Evolutionary conservation across 345 rosid species (phyloP).

Genomic region (Eucalyptus sp.): DNA sequence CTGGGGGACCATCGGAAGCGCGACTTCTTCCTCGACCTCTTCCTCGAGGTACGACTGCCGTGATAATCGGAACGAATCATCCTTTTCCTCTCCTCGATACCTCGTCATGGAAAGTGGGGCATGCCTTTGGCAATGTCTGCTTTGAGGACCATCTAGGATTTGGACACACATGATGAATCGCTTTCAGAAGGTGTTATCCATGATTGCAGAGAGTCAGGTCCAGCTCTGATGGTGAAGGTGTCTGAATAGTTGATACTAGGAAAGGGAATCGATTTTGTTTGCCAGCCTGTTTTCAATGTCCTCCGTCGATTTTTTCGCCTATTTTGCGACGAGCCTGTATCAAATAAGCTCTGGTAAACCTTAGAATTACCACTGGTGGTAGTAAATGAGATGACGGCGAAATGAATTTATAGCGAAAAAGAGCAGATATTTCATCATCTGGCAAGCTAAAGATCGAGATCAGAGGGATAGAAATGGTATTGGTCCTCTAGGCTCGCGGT

Average conservation of each 20-base stretch:
- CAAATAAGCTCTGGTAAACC: not conserved
- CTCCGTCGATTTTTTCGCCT: not conserved
- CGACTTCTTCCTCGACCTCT: slow-evolving; percentile 38
- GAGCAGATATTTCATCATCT: not conserved
- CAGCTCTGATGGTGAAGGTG: not conserved
- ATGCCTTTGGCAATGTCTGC: not conserved
- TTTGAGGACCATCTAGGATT: not conserved
- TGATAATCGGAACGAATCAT: not conserved
- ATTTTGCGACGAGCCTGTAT: not conserved
- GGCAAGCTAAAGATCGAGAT: not conserved
- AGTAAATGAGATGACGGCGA: not conserved
- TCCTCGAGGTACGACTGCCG: slow-evolving; percentile 34
- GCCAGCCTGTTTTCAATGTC: not conserved
- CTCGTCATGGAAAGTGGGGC: not conserved
- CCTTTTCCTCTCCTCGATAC: not conserved
- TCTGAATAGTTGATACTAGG: not conserved
- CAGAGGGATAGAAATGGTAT: not conserved
- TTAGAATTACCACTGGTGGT: not conserved
- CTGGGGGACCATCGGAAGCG: slow-evolving; percentile 37
- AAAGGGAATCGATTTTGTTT: not conserved
- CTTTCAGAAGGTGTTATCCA: not conserved
- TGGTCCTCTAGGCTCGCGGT: not conserved
- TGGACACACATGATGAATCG: not conserved
- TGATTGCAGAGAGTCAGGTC: not conserved
- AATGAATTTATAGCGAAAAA: not conserved